Conservation (phyloP, 768 basidiomycete species). For the Cyclocybe cylindracea region DNA sequence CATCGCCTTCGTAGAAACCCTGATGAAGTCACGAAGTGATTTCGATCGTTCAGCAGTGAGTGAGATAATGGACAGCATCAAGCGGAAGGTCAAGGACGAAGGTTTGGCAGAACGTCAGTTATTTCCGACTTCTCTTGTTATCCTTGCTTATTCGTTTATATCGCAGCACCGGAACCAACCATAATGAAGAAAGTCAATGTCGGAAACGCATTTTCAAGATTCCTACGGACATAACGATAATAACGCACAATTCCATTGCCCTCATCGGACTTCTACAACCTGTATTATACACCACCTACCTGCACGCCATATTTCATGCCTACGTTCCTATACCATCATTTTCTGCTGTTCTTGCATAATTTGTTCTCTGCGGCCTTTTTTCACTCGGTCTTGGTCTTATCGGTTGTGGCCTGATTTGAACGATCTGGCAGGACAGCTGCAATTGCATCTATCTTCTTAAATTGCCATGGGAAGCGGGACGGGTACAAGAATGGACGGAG, state of each 20-base stretch:
- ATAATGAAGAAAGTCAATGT: conserved; percentile 90
- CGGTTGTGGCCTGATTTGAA: conserved; percentile 38
- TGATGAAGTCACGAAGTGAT: conserved; percentile 90
- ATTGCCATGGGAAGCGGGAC: conserved; percentile 94
- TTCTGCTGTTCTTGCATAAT: conserved; percentile 14
- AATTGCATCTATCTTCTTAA: conserved; percentile 89
- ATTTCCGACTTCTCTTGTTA: background rate
- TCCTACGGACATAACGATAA: conserved; percentile 53
- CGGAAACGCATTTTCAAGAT: conserved; percentile 73
- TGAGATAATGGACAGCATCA: conserved; percentile 93
- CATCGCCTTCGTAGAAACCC: conserved; percentile 83
- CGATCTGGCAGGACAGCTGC: conserved; percentile 77
- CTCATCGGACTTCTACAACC: conserved; percentile 3
- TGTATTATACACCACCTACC: conserved; percentile 19
- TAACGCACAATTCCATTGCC: background rate
- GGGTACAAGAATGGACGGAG: conserved; percentile 96
- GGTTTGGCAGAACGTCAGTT: conserved; percentile 76
- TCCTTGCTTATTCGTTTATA: conserved; percentile 5
- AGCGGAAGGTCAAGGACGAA: conserved; percentile 92
- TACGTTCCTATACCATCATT: conserved; percentile 14
- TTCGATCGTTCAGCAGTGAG: conserved; percentile 84
- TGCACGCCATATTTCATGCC: conserved; percentile 15
- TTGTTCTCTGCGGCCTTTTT: background rate
- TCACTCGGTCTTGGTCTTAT: conserved; percentile 53
- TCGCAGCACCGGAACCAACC: conserved; percentile 74